phyloP scores from a whole-genome alignment of 257 asterid genomes.

The Verbena officinalis region DNA sequence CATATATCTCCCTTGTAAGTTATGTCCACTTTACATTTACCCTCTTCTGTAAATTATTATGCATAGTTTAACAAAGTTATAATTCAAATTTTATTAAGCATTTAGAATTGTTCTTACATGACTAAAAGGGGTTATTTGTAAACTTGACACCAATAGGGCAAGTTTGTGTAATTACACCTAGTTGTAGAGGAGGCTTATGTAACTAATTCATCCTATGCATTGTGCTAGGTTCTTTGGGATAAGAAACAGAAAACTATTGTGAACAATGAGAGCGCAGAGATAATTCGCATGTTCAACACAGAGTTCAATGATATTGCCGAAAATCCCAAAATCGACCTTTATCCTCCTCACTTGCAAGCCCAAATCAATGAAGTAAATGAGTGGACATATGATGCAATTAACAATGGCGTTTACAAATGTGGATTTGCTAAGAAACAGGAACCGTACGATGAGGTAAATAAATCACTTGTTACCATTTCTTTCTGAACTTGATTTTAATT shows the following conservation, averaged over 20 bases:
- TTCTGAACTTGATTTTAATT: background rate
- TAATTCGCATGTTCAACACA: slow-evolving; percentile 87
- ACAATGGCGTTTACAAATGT: slow-evolving; percentile 92
- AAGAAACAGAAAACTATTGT: slow-evolving; percentile 81
- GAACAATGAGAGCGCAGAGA: slow-evolving; percentile 88
- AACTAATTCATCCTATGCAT: background rate
- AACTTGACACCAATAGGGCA: no score
- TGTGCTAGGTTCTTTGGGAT: slow-evolving; percentile 89
- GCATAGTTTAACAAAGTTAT: no score
- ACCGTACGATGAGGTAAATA: slow-evolving; percentile 76
- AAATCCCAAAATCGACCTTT: slow-evolving; percentile 75
- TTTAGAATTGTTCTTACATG: no score
- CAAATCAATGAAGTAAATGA: slow-evolving; percentile 69
- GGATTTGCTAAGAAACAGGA: slow-evolving; percentile 93
- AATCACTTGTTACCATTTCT: slow-evolving; percentile 3
- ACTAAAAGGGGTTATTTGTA: no score
- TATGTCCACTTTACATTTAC: no score
- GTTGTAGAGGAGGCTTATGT: no score
- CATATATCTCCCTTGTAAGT: no score
- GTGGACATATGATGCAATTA: slow-evolving; percentile 75
- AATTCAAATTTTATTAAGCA: no score
- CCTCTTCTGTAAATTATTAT: no score
- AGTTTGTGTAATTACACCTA: no score
- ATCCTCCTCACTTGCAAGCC: slow-evolving; percentile 75
- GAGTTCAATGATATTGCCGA: slow-evolving; percentile 85